A percentile compares a stretch with the other conserved stretches of the same genome.
Conservation (phyloP, 129 eudicot species). For the Heracleum sosnowskyi region DNA sequence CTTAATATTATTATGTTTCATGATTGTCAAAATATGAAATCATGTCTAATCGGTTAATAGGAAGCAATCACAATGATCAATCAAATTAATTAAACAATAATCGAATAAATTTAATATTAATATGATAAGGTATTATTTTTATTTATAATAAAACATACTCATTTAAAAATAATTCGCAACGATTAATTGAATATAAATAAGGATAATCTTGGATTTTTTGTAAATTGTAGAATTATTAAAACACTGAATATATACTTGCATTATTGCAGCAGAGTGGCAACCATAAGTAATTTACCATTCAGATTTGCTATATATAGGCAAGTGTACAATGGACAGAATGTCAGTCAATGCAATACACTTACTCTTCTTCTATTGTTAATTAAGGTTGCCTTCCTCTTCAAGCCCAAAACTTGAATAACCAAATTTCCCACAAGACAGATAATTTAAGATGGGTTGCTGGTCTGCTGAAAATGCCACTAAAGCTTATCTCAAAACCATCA, state of each 20-base stretch:
- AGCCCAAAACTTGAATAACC: constrained; percentile 14
- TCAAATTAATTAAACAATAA: too few relatives aligned
- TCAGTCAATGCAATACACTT: constrained; percentile 24
- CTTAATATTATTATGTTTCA: too few relatives aligned
- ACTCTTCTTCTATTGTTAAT: constrained; percentile 2
- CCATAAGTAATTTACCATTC: neutral
- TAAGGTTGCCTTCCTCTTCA: constrained; percentile 8
- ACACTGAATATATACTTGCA: constrained; percentile 7
- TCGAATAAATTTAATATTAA: too few relatives aligned
- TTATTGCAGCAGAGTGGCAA: neutral
- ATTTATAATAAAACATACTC: too few relatives aligned
- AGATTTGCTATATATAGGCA: constrained; percentile 19
- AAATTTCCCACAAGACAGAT: neutral
- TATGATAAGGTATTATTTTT: too few relatives aligned
- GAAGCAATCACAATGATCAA: too few relatives aligned
- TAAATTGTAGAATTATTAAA: too few relatives aligned
- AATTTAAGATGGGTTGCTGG: constrained; percentile 62
- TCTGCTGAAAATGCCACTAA: constrained; percentile 98
- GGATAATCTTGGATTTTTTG: too few relatives aligned
- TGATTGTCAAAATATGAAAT: too few relatives aligned
- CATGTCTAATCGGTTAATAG: too few relatives aligned
- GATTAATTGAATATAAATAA: too few relatives aligned
- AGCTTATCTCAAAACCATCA: constrained; percentile 83
- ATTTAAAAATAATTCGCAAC: too few relatives aligned
- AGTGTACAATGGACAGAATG: constrained; percentile 24